Base-by-base conservation (phyloP, 495 filamentous ascomycete species). In the Platismatia glauca region DNA sequence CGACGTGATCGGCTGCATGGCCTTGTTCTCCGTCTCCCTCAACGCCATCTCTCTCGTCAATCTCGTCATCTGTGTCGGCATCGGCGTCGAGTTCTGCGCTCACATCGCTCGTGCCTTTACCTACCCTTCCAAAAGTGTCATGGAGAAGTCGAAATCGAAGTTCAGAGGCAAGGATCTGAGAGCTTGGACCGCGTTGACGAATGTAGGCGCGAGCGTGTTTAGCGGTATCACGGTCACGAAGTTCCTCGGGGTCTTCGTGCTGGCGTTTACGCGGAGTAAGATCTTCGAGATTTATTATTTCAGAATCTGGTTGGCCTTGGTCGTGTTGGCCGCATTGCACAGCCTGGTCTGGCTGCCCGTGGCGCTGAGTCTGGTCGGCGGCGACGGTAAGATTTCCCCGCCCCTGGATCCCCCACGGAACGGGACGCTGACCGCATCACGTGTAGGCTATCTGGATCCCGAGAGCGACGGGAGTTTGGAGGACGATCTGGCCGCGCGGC, bases 271-370 rank as follows among this genome's bases (percentile, higher is more conserved):
- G 11, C 76, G 89, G 31, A 95, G 90, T 74, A 97, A 97, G 82
- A 97, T 99, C 72, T 99, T 99, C 70, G 95, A 97, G 78, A 89
- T 97, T 60, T 99, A 97, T 74, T 99, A 97, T 72, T 99, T 99
- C 77, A 79, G 94, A 11, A 88, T 99, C 41, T 99, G 94, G 94
- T 71, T 96, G 27, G 87, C 92, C 52, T 79, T 99, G 64, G 90
- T 97, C 43, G 66, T 91, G 27, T 90, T 95, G 64, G 95, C 90
- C n/a, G 89, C 90, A 27, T 78, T 82, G 0, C 94, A 99, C 72
- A 89, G 92, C 15, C 79, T 99, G 20, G 81, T 99, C 4, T 95
- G 96, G 74, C 75, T 99, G 64, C 94, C 94, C 0, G 95, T 97
- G 9, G 89, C 87, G 34, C 79, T 99, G 63, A 93, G 89, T 69